Evolutionary conservation across 257 asterid genomes (phyloP), one percentile per base, ranked within the genome.

Genomic region (Nicotiana obtusifolia): DNA sequence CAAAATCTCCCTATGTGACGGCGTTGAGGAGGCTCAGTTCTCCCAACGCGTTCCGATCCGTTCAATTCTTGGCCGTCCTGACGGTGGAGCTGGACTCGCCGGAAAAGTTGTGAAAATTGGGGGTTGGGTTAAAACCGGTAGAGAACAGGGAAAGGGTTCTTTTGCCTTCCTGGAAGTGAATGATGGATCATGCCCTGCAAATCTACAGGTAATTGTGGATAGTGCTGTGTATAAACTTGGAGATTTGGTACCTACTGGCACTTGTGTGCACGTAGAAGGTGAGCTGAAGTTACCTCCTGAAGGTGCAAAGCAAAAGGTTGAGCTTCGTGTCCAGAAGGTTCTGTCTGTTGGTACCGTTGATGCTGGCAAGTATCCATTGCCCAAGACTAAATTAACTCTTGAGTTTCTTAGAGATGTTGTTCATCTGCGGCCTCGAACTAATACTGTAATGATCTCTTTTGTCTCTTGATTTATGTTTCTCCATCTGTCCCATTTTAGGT

Each of bases 61-160:
- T 3, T 90, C 95, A 4, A 92, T 95, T 17, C 77, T 95, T 19
- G 54, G 89, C 57, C 91, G 95, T 7, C 78, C 91, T 26, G 99
- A 95, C 77, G 93, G 90, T 49, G 98, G 99, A 11, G 89, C 91
- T 3, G 94, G 93, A 1, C 87, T 95, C 61, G 89, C 94, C 0
- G 98, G 97, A 1, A 89, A 86, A 82, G 88, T 85, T 10, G 91
- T 89, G 60, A 86, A 90, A 19, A 89, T 95, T 79, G 98, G 98
- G 0, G 99, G 99, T 53, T 92, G 97, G 99, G 99, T 95, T 30
- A 94, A 91, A 87, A 90, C 98, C 0, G 99, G 99, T 0, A 86
- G 99, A 26, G 95, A 90, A 82, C 98, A 94, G 62, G 98, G 93
- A 13, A 95, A 91, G 85, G 97, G 97, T 0, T 35, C 90, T 4